Percentiles rank a stretch among this genome's conserved stretches.
Evolutionary conservation across 2,329 filamentous ascomycete genomes (phyloP).

Genomic region (Ascochyta lentis): DNA sequence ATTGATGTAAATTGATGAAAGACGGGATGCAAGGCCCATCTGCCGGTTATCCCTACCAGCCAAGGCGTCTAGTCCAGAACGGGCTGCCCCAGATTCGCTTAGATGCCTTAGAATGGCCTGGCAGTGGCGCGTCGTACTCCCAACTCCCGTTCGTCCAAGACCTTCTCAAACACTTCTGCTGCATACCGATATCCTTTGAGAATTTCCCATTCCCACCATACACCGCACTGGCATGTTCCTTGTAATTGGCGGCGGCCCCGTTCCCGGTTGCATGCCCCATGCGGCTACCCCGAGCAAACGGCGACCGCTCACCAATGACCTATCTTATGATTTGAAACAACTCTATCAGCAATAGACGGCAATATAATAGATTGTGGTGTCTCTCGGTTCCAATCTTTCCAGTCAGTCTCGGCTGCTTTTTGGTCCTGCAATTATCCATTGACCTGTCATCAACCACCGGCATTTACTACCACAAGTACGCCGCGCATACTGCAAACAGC

Average conservation of each 20-base stretch:
- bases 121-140: constrained; percentile 12
- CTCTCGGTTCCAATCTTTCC: constrained; percentile 16
- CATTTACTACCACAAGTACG: constrained; percentile 25
- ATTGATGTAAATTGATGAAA: constrained; percentile 50
- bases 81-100: constrained; percentile 34
- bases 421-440: constrained; percentile 30
- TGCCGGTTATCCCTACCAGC: constrained; percentile 29
- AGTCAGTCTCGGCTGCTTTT: constrained; percentile 18
- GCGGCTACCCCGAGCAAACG: constrained; percentile 29
- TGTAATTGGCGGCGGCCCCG: constrained; percentile 9
- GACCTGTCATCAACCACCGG: constrained; percentile 38
- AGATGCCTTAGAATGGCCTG: constrained; percentile 21
- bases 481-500: constrained; percentile 5
- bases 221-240: constrained; percentile 13
- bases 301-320: constrained; percentile 24
- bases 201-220: constrained; percentile 20
- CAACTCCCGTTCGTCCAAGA: constrained; percentile 24
- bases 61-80: constrained; percentile 22
- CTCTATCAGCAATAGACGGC: constrained; percentile 26
- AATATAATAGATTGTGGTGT: constrained; percentile 45
- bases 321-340: constrained; percentile 33
- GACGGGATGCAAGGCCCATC: constrained; percentile 38
- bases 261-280: constrained; percentile 22
- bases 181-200: constrained; percentile 29
- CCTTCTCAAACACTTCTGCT: constrained; percentile 25